Evolutionary conservation across 148 eudicot genomes (phyloP).

Genomic region (Rhododendron vialii): DNA sequence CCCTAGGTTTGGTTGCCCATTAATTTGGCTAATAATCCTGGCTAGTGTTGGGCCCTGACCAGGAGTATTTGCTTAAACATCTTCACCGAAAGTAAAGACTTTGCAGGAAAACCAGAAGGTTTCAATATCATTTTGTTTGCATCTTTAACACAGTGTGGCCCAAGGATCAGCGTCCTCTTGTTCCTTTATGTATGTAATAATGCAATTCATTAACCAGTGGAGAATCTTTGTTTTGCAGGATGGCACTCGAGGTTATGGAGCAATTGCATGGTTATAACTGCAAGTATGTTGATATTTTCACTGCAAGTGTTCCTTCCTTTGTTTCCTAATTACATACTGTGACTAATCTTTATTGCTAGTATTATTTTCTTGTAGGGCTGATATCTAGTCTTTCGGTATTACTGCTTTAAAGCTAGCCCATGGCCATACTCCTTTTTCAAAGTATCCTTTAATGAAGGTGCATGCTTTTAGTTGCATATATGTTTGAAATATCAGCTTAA

Average conservation of each 20-base stretch:
- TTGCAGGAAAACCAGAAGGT: neutral
- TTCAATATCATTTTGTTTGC: neutral
- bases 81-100: neutral
- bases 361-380: constrained; percentile 46
- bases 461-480: neutral
- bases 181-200: too few species aligned
- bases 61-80: neutral
- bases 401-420: constrained; percentile 81
- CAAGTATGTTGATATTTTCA: constrained; percentile 50
- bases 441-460: constrained; percentile 84
- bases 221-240: constrained; percentile 42
- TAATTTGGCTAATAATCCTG: neutral
- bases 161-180: neutral
- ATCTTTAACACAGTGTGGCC: neutral
- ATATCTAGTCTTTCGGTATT: constrained; percentile 80
- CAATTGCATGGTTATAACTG: constrained; percentile 85
- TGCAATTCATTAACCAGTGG: neutral
- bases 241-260: constrained; percentile 99
- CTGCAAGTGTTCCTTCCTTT: neutral
- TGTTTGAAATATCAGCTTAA: neutral
- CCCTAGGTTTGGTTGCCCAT: neutral
- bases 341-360: neutral
- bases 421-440: constrained; percentile 81
- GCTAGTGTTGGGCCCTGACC: neutral
- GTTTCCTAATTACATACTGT: neutral